A percentile compares a stretch with the other conserved stretches of the same genome.
These are phyloP conservation scores for Coffea eugenioides DNA, from an alignment of 257 asterid genomes.

Conservation along the genomic window DNA sequence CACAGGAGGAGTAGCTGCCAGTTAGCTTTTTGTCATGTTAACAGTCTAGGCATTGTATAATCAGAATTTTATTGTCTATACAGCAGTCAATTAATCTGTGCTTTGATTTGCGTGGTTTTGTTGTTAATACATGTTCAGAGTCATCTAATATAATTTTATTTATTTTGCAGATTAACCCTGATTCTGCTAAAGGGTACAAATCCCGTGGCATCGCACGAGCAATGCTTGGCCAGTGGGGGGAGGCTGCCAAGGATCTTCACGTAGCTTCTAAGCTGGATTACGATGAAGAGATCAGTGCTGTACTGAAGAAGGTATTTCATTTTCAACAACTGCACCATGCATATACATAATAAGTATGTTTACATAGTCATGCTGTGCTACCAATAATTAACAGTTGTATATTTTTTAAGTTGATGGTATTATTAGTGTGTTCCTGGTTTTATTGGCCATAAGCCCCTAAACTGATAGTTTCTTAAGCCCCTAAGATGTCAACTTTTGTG, in stretches of 20 bases:
- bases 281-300: conserved; percentile 89
- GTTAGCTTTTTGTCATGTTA: not conserved
- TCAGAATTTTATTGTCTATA: not conserved
- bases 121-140: not conserved
- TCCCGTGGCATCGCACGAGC: conserved; percentile 91
- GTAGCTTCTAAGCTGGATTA: conserved; percentile 87
- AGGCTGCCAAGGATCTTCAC: conserved; percentile 92
- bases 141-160: conserved; percentile 3
- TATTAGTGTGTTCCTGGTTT: not conserved
- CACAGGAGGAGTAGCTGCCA: too few species aligned
- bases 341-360: not conserved
- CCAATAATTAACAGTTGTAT: too few species aligned
- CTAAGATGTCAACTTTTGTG: not conserved
- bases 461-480: not conserved
- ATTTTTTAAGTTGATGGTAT: not conserved
- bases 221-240: conserved; percentile 94
- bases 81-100: not conserved
- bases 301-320: conserved; percentile 68
- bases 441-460: not conserved
- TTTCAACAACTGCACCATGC: not conserved
- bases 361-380: not conserved
- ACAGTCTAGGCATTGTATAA: not conserved
- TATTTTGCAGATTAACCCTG: conserved; percentile 75
- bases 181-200: conserved; percentile 98
- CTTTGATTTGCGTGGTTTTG: not conserved